Conservation (phyloP, 768 basidiomycete species). For the Phanerochaete carnosa region DNA sequence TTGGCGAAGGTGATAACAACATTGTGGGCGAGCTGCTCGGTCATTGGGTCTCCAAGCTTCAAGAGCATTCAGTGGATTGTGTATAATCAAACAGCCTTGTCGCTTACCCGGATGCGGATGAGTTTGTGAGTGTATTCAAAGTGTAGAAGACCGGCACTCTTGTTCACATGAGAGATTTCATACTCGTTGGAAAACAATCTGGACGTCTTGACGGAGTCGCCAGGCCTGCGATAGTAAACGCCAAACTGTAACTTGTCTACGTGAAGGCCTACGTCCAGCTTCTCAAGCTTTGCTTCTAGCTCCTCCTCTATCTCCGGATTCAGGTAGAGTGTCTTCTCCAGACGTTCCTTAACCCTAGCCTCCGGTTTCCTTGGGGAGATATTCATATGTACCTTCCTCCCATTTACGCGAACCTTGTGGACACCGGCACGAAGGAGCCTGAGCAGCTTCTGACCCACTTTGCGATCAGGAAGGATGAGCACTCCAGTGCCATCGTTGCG, state of each 20-base stretch:
- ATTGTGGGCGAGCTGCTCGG: conserved; percentile 46
- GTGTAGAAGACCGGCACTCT: conserved; percentile 48
- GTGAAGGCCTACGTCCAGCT: conserved; percentile 47
- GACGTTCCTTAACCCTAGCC: conserved; percentile 8
- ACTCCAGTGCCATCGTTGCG: conserved; percentile 53
- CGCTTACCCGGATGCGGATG: conserved; percentile 55
- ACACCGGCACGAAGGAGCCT: conserved; percentile 34
- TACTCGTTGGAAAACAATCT: conserved; percentile 66
- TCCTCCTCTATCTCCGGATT: conserved; percentile 27
- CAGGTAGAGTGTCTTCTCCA: conserved; percentile 31
- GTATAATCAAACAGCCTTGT: neutral
- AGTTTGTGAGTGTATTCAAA: conserved; percentile 71
- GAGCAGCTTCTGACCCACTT: conserved; percentile 45
- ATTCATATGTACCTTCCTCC: conserved; percentile 17
- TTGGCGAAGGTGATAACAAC: conserved; percentile 54
- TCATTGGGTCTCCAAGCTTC: conserved; percentile 57
- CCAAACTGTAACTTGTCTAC: conserved; percentile 69
- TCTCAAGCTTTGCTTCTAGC: conserved; percentile 33
- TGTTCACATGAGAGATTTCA: conserved; percentile 45
- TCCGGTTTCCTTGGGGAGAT: conserved; percentile 4
- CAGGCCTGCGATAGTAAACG: conserved; percentile 39
- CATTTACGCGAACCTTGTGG: conserved; percentile 24
- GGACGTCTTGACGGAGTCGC: conserved; percentile 16
- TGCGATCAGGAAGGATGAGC: conserved; percentile 26
- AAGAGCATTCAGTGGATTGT: neutral